phyloP scores from a whole-genome alignment of 2,329 filamentous ascomycete genomes.

The Alternaria panax region DNA sequence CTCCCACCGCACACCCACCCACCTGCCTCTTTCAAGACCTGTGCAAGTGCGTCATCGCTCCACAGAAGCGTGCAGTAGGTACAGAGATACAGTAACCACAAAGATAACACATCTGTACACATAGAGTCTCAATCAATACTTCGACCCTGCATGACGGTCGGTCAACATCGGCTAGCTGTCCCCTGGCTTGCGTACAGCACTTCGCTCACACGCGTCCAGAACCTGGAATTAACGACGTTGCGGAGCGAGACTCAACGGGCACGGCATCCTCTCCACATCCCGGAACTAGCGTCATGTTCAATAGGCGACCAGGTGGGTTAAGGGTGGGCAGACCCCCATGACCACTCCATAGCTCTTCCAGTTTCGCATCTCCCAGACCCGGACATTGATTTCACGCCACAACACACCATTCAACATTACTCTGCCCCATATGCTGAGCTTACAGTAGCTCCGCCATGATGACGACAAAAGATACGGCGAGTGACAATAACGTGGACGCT shows the following conservation, averaged over 20 bases:
- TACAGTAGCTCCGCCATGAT: conserved; percentile 1
- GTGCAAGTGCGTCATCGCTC: conserved; percentile 3
- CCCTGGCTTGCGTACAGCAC: not conserved
- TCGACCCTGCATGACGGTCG: not conserved
- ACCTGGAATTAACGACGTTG: conserved; percentile 1
- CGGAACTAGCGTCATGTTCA: conserved; percentile 11
- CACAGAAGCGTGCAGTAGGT: not conserved
- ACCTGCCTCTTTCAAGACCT: conserved; percentile 4
- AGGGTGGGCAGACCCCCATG: conserved; percentile 6
- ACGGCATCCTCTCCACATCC: conserved; percentile 8
- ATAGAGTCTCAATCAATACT: not conserved
- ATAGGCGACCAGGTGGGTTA: conserved; percentile 8
- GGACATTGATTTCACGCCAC: not conserved
- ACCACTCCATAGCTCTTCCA: not conserved
- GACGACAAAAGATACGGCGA: not conserved
- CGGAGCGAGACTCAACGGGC: not conserved
- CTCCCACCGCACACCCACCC: not conserved
- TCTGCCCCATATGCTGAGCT: not conserved
- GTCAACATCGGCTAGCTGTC: conserved; percentile 4
- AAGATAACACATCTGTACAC: not conserved
- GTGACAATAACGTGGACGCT: not conserved
- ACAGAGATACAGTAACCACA: not conserved
- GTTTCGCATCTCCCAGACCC: not conserved
- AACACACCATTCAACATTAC: not conserved
- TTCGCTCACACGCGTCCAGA: not conserved